Base-by-base conservation (phyloP, 2,329 filamentous ascomycete species). In the Fusarium sp. region DNA sequence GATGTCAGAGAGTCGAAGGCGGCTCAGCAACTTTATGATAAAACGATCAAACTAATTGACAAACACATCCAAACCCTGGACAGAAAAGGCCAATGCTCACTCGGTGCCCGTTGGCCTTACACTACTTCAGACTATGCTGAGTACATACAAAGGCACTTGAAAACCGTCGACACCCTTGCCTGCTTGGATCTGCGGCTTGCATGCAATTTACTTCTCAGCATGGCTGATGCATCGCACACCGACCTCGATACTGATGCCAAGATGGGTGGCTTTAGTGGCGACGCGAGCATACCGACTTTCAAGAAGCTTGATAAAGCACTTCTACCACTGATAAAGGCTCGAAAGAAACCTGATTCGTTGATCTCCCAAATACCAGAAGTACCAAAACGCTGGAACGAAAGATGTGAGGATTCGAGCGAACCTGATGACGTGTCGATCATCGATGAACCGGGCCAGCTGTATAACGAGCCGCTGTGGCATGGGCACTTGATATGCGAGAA, bases 161-260 rank as follows among this genome's bases (percentile, higher is more conserved):
- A 9, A n/a, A 5, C 3, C 0, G 17, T 26, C 17, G 10, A 20
- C 5, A 14, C 3, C 0, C 20, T 40, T 2, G 7, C 13, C 3
- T 1, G 7, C 1, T 7, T 6, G 15, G 18, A 22, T 14, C 26
- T 4, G 5, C 9, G 26, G 13, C 7, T 39, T 15, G 14, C 10
- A 10, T n/a, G 20, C 24, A 38, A 13, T 9, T 6, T 13, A 5
- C 20, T 26, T 13, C 17, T 26, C 6, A 24, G 7, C 4, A 45
- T 33, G 34, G 4, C 56, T 14, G 18, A 34, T 10, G 33, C 20
- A 9, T 39, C 40, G 15, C 24, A n/a, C 5, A 24, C 18, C 1
- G 11, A 17, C 9, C 39, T 24, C 2, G 3, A 39, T 8, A 39
- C 17, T 14, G 7, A 24, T n/a, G 4, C 10, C 24, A 14, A 44